These are phyloP conservation scores for Cucurbita maxima DNA, from an alignment of 306 rosid species.

Conservation along the genomic window DNA sequence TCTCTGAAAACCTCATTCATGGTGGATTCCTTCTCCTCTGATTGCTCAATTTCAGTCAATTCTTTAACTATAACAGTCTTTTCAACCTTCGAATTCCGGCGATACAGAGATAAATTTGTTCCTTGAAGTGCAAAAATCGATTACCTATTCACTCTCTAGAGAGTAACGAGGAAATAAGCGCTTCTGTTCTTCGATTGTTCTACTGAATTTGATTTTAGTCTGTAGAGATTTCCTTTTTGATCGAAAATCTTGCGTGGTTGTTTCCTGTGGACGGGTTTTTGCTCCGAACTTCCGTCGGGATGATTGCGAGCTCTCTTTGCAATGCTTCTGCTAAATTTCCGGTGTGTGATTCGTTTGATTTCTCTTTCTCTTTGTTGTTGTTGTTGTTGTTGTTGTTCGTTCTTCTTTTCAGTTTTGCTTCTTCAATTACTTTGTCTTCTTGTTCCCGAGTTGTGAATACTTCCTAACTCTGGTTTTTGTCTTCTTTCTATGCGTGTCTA, in stretches of 20 bases:
- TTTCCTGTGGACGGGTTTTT: not conserved
- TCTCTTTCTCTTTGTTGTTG: not conserved
- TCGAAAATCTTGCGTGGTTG: not conserved
- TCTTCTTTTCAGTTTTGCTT: too few relatives aligned
- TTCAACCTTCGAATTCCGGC: not conserved
- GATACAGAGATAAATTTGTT: not conserved
- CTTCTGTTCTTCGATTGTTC: not conserved
- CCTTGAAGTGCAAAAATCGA: not conserved
- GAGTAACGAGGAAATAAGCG: not conserved
- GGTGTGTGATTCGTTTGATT: not conserved
- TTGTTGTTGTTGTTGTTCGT: too few relatives aligned
- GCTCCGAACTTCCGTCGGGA: not conserved
- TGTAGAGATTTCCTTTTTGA: not conserved
- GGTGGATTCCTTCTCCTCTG: not conserved
- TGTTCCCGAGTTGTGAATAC: not conserved
- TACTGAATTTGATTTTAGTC: not conserved
- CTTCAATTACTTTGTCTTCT: not conserved
- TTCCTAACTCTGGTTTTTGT: not conserved
- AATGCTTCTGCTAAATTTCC: slow-evolving; percentile 3
- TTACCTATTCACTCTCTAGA: too few relatives aligned
- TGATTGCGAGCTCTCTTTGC: slow-evolving; percentile 8
- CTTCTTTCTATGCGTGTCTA: not conserved
- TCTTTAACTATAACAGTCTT: not conserved
- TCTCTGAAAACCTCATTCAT: not conserved
- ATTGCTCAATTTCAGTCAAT: not conserved